Evolutionary conservation across 73 alveolate genomes (phyloP), one percentile per base, ranked within the genome.

Genomic region (Diophrys sp.): DNA sequence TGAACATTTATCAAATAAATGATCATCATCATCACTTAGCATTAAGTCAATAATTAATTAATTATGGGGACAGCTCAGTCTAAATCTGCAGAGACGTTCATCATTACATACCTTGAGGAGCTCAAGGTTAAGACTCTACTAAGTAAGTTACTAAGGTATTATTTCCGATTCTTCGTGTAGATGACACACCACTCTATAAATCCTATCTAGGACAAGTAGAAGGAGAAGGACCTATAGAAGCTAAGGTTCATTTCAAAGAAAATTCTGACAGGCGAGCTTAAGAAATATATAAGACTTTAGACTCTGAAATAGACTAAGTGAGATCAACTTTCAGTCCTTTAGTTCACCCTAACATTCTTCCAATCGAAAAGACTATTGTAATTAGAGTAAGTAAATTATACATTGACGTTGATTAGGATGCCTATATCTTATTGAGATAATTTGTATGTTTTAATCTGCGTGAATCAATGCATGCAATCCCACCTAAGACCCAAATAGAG

Each of bases 391-490:
- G 23, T 54, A 2, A 24, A 1, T 24, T 27, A 5, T 25, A 5
- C 24, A 31, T 33, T 26, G 57, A 73, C 14, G 24, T 54, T 8
- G 28, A 34, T 23, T 56, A 74, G 71, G 73, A 79, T n/a, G 74
- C 80, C 29, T 33, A 68, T 23, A 69, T 86, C 54, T 82, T 77
- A 44, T 74, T 90, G 32, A 83, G 99, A 70, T 93, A 92, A 81
- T 92, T 77, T 82, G 85, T 83, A 18, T 88, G 91, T 75, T 85
- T 69, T 80, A 90, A 91, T 81, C 86, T 95, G 74, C 75, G 85
- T 55, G 96, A 95, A 53, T 82, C 85, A 31, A 80, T 90, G 83
- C 87, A 90, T 70, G 68, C 89, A 33, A 71, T 89, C 76, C 90
- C 94, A n/a, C 81, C 85, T 54, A 76, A 84, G 29, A 75, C 91